Evolutionary conservation across 257 asterid genomes (phyloP).

Genomic region (Ilex asprella): DNA sequence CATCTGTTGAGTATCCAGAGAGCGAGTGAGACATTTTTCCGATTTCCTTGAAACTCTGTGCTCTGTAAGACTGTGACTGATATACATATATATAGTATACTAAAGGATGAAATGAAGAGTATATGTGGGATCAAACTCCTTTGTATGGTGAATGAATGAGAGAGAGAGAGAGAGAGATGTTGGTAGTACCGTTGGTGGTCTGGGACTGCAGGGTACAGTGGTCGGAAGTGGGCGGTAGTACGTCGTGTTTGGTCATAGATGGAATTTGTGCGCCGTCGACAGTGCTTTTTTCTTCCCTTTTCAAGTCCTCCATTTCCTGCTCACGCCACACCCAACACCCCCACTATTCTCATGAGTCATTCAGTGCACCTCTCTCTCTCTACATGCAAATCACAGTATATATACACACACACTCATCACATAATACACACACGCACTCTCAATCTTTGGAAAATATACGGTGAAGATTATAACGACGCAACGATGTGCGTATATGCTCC

Average conservation of each 20-base stretch:
- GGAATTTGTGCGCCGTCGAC: conserved; percentile 16
- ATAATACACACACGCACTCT: background rate
- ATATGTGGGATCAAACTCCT: background rate
- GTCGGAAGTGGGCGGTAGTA: conserved; percentile 6
- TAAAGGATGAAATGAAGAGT: background rate
- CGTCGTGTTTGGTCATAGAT: conserved; percentile 19
- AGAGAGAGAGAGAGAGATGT: background rate
- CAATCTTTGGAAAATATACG: background rate
- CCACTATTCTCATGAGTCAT: no score
- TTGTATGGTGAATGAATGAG: background rate
- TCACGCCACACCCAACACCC: background rate
- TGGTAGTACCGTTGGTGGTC: conserved; percentile 6
- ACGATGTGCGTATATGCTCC: background rate
- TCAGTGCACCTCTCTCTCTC: background rate
- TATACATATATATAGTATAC: background rate
- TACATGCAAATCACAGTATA: background rate
- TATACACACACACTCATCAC: background rate
- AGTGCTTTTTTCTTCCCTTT: conserved; percentile 10
- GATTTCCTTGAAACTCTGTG: background rate
- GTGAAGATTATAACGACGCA: background rate
- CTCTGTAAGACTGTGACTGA: background rate
- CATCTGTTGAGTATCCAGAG: conserved; percentile 16
- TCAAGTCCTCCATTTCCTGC: conserved; percentile 23
- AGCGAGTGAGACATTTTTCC: conserved; percentile 12
- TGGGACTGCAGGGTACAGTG: conserved; percentile 12